Base-by-base conservation (phyloP, 2,329 filamentous ascomycete genomes). In the Arachnomyces sp. region DNA sequence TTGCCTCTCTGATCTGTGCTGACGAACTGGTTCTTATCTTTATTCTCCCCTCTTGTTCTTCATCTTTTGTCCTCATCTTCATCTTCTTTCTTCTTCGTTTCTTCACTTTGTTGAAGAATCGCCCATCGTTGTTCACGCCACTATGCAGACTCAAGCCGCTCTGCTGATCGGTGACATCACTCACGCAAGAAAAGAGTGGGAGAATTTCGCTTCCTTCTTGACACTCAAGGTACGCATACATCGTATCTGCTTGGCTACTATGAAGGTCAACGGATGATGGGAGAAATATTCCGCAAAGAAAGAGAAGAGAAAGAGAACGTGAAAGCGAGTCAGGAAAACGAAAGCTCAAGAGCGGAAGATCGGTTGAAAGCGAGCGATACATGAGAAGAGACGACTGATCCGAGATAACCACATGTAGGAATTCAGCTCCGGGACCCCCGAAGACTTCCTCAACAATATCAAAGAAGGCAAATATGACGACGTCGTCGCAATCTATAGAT, bases 401-500 rank as follows among this genome's bases (percentile, higher is more conserved):
- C 12, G n/a, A 3, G 7, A 38, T 15, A 17, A 29, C 32, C 29
- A 11, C 4, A 12, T 33, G 21, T 36, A 75, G 67, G 73, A 78
- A 59, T 78, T 75, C 52, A 65, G 67, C 28, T 54, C 56, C 14
- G 76, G 75, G 39, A 70, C 67, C 11, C 63, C 75, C 21, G 65
- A 72, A 32, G 71, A 77, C 18, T 80, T 80, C 54, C 57, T 80
- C 18, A 61, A 66, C 36, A 73, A 72, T 40, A 72, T 72, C 57
- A 70, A 69, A 45, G 61, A 63, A n/a, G 75, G 74, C 30, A 59
- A 71, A 33, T 78, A 73, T 45, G 66, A 78, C 39, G 70, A 72
- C 47, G 69, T 78, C 1, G 65, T 73, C 21, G 75, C 63, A 1
- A 68, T 80, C 36, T 79, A 77, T 55, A 71, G 76, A 40, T 78